Base-by-base conservation (phyloP, 2,329 filamentous ascomycete species). In the Purpureocillium takamizusanense region DNA sequence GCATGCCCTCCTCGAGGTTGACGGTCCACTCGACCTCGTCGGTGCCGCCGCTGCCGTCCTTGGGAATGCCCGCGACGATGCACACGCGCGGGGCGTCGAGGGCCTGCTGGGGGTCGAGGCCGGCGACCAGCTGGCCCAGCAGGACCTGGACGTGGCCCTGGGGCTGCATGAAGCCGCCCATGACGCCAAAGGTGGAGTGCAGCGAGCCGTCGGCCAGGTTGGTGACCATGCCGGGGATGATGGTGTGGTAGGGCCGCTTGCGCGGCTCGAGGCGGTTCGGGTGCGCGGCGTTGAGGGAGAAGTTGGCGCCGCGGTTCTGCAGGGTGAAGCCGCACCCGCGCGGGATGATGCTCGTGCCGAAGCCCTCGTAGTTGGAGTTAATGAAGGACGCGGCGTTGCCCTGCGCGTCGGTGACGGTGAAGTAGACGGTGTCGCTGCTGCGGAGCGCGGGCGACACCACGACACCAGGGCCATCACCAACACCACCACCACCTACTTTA, bases 151-250 rank as follows among this genome's bases (percentile, higher is more conserved):
- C 81, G 43, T 97, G 92, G 16, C 90, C 92, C 61, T 97, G 92
- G 0, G 92, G 92, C 64, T 98, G 92, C 85, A 97, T 97, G 63
- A 94, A 97, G 3, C 88, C 90, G 37, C 92, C 92, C 92, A 97
- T 97, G 43, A 97, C 90, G 38, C 92, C 92, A 52, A 90, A 95
- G 0, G 94, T 84, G 4, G 78, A 83, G 59, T 95, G 86, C 40
- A 97, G 64, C 35, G 75, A 81, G 18, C 77, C 76, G 50, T 94
- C 87, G 4, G 66, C 64, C 14, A 76, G 57, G 49, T 92, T 87
- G 0, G 92, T 97, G 14, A 90, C 78, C 59, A 97, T 74, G 0
- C 85, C 90, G 0, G 92, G 90, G 51, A 98, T 98, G 59, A 98
- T 97, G 38, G 92, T 98, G 61, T 97, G 92, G 62, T 97, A 98